Conservation (phyloP, 1,284 basidiomycete species). For the Leccinum subfulvum region DNA sequence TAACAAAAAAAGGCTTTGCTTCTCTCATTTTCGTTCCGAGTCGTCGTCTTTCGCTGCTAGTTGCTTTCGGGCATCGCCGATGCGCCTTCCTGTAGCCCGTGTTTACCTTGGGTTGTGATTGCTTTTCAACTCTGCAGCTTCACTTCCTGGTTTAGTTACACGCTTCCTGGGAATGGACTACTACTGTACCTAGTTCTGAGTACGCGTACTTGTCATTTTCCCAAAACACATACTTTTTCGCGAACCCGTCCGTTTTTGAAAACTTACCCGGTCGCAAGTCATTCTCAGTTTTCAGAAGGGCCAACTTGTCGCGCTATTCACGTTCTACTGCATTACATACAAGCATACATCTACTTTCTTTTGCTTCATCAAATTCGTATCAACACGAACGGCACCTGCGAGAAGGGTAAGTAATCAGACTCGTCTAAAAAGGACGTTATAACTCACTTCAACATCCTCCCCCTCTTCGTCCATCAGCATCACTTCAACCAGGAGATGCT, state of each 20-base stretch:
- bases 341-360: slow-evolving; percentile 7
- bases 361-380: slow-evolving; percentile 42
- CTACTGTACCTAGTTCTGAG: slow-evolving; percentile 22
- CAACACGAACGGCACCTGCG: slow-evolving; percentile 71
- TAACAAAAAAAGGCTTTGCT: slow-evolving; percentile 41
- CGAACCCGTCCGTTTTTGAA: background rate
- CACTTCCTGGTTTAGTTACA: slow-evolving; percentile 44
- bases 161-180: slow-evolving; percentile 18
- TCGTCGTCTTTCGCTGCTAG: slow-evolving; percentile 15
- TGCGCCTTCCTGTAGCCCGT: slow-evolving; percentile 7
- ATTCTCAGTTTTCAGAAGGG: background rate
- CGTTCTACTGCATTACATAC: slow-evolving; percentile 11
- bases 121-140: slow-evolving; percentile 21
- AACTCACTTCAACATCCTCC: slow-evolving; percentile 81
- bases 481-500: slow-evolving; percentile 88
- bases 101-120: slow-evolving; percentile 16
- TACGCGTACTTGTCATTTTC: slow-evolving; percentile 18
- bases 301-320: background rate
- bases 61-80: slow-evolving; percentile 33
- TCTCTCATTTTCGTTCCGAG: slow-evolving; percentile 16
- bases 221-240: slow-evolving; percentile 7
- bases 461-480: slow-evolving; percentile 91
- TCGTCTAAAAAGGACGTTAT: background rate
- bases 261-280: background rate
- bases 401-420: slow-evolving; percentile 1